A percentile compares a stretch with the other conserved stretches of the same genome.
Evolutionary conservation across 2,329 filamentous ascomycete genomes (phyloP).

Genomic region (Penicillium brasilianum): DNA sequence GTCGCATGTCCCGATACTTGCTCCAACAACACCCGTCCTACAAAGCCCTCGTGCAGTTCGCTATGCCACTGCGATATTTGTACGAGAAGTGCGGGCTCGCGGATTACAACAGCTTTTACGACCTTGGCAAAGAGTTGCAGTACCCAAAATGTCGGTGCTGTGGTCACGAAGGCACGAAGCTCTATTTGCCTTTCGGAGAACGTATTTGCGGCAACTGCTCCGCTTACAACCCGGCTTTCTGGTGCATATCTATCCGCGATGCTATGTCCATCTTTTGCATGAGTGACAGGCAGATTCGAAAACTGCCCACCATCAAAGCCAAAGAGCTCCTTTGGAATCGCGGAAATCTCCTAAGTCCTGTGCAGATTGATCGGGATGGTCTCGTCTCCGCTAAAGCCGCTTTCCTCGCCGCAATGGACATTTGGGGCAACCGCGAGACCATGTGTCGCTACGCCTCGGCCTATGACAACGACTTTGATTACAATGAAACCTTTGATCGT

Average conservation of each 20-base stretch:
- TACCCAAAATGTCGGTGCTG: conserved; percentile 18
- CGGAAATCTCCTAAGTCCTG: background rate
- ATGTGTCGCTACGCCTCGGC: background rate
- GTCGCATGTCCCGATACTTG: background rate
- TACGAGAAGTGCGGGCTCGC: background rate
- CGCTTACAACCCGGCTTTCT: conserved; percentile 12
- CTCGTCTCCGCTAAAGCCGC: conserved; percentile 5
- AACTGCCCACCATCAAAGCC: background rate
- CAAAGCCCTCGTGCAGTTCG: background rate
- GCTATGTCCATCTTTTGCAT: conserved; percentile 10
- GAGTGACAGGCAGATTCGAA: background rate
- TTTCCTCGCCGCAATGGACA: background rate
- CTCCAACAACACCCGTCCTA: background rate
- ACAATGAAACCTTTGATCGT: background rate
- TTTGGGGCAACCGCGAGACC: background rate
- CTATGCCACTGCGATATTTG: background rate
- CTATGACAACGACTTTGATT: background rate
- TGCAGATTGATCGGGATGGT: background rate
- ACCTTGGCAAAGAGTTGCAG: conserved; percentile 15
- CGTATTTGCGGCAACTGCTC: conserved; percentile 20
- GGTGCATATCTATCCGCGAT: conserved; percentile 2
- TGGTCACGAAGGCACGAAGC: conserved; percentile 2
- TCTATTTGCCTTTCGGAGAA: conserved; percentile 20
- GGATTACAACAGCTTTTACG: background rate
- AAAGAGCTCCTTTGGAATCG: background rate